These are phyloP conservation scores for Rossbeevera mucosa DNA, from an alignment of 768 basidiomycete species.

Conservation along the genomic window DNA sequence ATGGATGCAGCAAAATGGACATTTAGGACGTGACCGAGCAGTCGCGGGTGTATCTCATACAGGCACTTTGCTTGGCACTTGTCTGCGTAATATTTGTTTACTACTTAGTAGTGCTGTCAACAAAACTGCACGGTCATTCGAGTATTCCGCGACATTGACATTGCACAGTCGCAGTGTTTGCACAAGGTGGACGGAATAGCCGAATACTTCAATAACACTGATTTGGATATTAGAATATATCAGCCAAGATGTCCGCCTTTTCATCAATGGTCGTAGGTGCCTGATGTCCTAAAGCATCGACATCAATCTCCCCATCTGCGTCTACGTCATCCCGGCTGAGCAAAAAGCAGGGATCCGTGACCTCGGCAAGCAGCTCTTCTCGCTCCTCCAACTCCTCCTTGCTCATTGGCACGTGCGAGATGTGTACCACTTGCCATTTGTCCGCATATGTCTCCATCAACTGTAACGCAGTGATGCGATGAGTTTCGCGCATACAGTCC, in stretches of 20 bases:
- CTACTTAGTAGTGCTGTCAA: no score
- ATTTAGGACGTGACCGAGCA: not conserved
- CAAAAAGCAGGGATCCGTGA: conserved; percentile 62
- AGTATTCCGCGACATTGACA: not conserved
- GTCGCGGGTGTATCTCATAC: not conserved
- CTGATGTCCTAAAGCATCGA: conserved; percentile 60
- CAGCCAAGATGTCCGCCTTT: conserved; percentile 30
- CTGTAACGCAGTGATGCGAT: conserved; percentile 31
- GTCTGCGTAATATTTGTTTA: no score
- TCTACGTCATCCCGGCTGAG: conserved; percentile 43
- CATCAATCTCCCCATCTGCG: conserved; percentile 55
- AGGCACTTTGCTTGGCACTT: not conserved
- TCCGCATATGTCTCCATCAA: conserved; percentile 68
- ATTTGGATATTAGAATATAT: conserved; percentile 27
- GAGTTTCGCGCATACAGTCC: not conserved
- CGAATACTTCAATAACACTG: not conserved
- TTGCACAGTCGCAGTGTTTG: not conserved
- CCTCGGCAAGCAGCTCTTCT: conserved; percentile 73
- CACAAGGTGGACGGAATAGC: not conserved
- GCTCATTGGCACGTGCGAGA: conserved; percentile 66
- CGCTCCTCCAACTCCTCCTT: conserved; percentile 74
- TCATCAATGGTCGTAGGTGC: conserved; percentile 46
- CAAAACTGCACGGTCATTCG: not conserved
- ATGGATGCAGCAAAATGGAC: not conserved
- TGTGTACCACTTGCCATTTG: conserved; percentile 78